phyloP scores from a whole-genome alignment of 345 rosid genomes.

The Eutrema yunnanense region DNA sequence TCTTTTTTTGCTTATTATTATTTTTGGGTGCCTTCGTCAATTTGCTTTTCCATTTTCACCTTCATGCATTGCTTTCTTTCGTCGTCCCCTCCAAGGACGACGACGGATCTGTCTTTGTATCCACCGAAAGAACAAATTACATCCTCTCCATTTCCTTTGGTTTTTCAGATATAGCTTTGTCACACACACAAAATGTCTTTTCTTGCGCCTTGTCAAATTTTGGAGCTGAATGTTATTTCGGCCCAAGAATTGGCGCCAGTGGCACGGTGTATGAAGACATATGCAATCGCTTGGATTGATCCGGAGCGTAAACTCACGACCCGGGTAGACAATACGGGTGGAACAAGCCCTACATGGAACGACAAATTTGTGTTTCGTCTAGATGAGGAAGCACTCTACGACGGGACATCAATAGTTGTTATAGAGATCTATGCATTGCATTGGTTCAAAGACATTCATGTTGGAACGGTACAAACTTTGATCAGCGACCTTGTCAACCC shows the following conservation, averaged over 20 bases:
- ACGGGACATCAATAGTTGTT: conserved; percentile 72
- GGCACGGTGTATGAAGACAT: conserved; percentile 67
- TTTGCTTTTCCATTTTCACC: conserved; percentile 17
- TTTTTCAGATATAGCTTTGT: not conserved
- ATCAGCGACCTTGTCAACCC: conserved; percentile 60
- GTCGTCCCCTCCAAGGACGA: conserved; percentile 31
- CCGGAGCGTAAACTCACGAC: conserved; percentile 63
- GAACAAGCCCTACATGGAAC: conserved; percentile 80
- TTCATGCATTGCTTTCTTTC: conserved; percentile 29
- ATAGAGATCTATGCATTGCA: conserved; percentile 70
- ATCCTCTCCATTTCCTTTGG: not conserved
- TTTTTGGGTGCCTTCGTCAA: conserved; percentile 8
- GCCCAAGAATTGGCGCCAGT: conserved; percentile 63
- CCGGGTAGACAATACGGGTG: conserved; percentile 57
- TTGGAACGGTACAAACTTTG: conserved; percentile 69
- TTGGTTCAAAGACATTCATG: conserved; percentile 78
- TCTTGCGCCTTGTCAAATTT: conserved; percentile 51
- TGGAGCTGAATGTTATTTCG: conserved; percentile 78
- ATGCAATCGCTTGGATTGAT: conserved; percentile 87
- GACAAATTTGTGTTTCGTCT: conserved; percentile 90
- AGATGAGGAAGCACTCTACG: conserved; percentile 53
- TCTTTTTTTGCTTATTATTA: conserved; percentile 3
- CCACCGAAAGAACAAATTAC: not conserved
- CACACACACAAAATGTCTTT: conserved; percentile 30
- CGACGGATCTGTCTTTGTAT: conserved; percentile 21